phyloP scores from a whole-genome alignment of 768 basidiomycete genomes.

The Dioszegia aurantiaca region DNA sequence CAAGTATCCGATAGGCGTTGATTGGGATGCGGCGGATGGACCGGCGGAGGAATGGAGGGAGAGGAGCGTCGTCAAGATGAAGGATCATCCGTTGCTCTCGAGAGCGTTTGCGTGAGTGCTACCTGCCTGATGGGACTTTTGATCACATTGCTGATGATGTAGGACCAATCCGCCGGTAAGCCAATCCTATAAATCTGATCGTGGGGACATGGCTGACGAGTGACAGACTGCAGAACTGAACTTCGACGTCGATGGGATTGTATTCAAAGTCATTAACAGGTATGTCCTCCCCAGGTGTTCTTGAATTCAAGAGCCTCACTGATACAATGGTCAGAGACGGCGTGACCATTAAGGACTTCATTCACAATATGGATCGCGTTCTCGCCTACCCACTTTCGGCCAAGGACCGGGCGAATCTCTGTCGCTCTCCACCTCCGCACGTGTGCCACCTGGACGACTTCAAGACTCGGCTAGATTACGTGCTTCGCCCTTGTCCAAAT shows the following conservation, averaged over 20 bases:
- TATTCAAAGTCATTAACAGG: background rate
- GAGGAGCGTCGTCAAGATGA: background rate
- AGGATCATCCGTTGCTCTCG: background rate
- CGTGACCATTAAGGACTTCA: constrained; percentile 1
- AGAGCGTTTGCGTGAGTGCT: constrained; percentile 7
- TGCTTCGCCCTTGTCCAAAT: too few relatives aligned
- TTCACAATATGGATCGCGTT: background rate
- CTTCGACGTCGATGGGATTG: background rate
- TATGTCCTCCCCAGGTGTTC: too few relatives aligned
- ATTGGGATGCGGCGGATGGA: background rate
- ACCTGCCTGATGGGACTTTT: too few relatives aligned
- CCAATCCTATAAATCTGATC: background rate
- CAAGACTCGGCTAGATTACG: too few relatives aligned
- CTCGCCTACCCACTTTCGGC: background rate
- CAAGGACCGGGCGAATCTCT: background rate
- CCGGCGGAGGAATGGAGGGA: background rate
- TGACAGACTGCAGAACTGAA: background rate
- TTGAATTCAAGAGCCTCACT: too few relatives aligned
- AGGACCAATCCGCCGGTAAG: constrained; percentile 11
- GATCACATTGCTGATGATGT: background rate
- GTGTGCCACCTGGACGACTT: too few relatives aligned
- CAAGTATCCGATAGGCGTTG: background rate
- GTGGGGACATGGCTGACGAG: background rate
- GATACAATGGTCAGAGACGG: background rate
- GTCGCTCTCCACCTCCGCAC: background rate